Conservation (phyloP, 2,329 filamentous ascomycete species). For the Monilinia polystroma region DNA sequence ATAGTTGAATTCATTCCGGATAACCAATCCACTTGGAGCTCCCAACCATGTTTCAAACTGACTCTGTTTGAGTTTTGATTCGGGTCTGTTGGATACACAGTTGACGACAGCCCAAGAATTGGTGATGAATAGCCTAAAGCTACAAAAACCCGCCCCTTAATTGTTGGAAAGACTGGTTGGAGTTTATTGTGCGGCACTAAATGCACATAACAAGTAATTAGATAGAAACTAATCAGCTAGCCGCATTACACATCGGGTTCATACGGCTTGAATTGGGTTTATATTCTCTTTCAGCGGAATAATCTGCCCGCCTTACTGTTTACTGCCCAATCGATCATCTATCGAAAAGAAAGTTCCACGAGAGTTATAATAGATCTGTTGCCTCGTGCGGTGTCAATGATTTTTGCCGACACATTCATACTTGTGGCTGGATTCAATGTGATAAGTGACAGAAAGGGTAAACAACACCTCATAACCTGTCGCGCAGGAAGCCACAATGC, state of each 20-base stretch:
- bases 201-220: neutral
- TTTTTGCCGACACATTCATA: neutral
- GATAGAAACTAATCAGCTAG: neutral
- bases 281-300: neutral
- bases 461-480: neutral
- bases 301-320: neutral
- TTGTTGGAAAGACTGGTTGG: neutral
- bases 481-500: neutral
- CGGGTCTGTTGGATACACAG: neutral
- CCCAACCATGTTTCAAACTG: neutral
- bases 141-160: neutral
- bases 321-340: neutral
- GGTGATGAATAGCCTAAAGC: neutral
- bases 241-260: neutral
- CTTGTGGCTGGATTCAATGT: neutral
- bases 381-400: neutral
- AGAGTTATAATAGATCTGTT: neutral
- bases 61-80: neutral
- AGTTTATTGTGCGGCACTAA: neutral
- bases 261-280: neutral
- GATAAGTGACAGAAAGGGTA: conserved; percentile 13
- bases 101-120: neutral
- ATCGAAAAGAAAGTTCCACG: no score
- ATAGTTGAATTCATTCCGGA: neutral
- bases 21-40: neutral